phyloP scores from a whole-genome alignment of 2,329 filamentous ascomycete species.

The Knoxdaviesia proteae region DNA sequence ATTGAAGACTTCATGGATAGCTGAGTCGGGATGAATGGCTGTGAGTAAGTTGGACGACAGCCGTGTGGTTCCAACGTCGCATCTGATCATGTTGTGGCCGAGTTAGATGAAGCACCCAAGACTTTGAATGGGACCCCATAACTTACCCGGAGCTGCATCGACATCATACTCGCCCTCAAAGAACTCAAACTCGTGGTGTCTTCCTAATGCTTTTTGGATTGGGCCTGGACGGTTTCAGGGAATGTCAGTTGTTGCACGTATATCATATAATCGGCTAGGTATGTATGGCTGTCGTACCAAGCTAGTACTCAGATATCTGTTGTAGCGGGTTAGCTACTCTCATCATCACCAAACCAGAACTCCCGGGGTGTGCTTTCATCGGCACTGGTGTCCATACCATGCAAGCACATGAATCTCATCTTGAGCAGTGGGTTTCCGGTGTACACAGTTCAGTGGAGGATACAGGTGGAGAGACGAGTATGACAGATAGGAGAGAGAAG shows the following conservation, averaged over 20 bases:
- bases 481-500: neutral
- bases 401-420: constrained; percentile 5
- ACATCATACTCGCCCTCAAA: neutral
- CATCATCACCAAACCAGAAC: neutral
- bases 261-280: no score
- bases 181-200: constrained; percentile 1
- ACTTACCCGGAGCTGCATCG: neutral
- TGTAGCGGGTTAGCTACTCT: no score
- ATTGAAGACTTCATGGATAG: neutral
- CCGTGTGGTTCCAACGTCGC: neutral
- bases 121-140: neutral
- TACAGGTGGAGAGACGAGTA: neutral
- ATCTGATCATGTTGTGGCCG: neutral
- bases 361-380: constrained; percentile 1
- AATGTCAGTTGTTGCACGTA: neutral
- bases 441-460: neutral
- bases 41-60: neutral
- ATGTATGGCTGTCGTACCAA: no score
- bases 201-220: neutral
- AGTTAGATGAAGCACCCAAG: no score
- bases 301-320: no score
- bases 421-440: neutral
- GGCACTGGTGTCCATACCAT: constrained; percentile 5
- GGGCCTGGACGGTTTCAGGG: neutral
- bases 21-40: neutral